Evolutionary conservation across 768 basidiomycete genomes (phyloP), one percentile per base, ranked within the genome.

Genomic region (Crepidotus variabilis): DNA sequence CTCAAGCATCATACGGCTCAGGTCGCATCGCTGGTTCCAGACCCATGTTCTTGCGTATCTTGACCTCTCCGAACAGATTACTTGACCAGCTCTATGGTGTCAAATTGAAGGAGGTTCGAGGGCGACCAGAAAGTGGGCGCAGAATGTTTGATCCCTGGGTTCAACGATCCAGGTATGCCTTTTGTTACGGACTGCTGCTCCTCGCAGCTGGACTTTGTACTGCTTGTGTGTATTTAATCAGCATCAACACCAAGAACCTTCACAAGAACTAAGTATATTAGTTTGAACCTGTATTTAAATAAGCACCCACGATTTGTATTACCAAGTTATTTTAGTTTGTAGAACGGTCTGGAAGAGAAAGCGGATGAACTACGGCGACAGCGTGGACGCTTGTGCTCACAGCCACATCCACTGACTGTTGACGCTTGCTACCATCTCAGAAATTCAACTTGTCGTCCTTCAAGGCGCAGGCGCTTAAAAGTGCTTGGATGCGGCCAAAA

Each of bases 121-220:
- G 78, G 1, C 68, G 76, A 21, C 72, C 74, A 14, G 79, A 81
- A 58, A 72, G 71, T n/a, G 69, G 71, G 35, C 62, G 77, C 52
- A 69, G 77, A 57, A 75, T 81, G 80, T 71, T 79, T 73, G 71
- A 89, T 77, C 65, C 87, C 65, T 72, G 82, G 84, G 71, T 77
- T 67, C 72, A 87, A 77, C 66, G 87, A 72, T 71, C 73, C 73
- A 61, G 71, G 76, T 74, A 78, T 80, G 85, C 79, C 3, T 77
- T 85, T 59, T 75, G 87, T 43, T 81, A 75, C 60, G 69, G 78
- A 20, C 61, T 87, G 57, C 60, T 83, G 52, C 65, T 82, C 16
- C 61, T 76, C 24, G 73, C 73, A 9, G 60, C 72, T 53, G 76
- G 74, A 56, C 66, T 77, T 14, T 74, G 72, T 46, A 66, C 62